Percentiles rank a stretch among this genome's conserved stretches.
phyloP scores from a whole-genome alignment of 73 alveolate genomes.

The Blepharisma japonicum region DNA sequence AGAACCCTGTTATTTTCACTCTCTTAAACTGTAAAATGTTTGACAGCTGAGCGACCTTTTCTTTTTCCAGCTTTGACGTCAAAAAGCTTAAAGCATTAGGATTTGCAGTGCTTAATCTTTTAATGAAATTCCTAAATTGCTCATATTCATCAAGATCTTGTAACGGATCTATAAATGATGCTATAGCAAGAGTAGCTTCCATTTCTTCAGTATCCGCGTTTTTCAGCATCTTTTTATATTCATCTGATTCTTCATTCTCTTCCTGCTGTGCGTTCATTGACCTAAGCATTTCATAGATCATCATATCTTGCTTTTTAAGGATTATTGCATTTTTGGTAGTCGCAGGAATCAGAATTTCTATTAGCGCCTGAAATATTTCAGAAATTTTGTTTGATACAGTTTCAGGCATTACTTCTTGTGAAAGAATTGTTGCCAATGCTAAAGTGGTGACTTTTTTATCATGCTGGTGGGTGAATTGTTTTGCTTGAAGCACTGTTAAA shows the following conservation, averaged over 20 bases:
- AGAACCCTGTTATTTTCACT: not conserved
- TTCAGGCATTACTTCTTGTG: not conserved
- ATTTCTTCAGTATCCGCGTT: conserved; percentile 10
- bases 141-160: conserved; percentile 28
- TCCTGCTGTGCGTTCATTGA: not conserved
- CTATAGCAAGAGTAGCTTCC: conserved; percentile 21
- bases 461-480: not conserved
- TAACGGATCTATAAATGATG: not conserved
- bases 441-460: not conserved
- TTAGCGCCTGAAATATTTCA: not conserved
- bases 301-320: no score
- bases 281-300: not conserved
- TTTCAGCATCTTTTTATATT: not conserved
- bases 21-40: not conserved
- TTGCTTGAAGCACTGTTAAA: not conserved
- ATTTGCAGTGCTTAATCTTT: not conserved
- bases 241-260: not conserved
- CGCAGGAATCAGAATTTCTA: not conserved
- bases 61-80: not conserved
- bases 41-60: not conserved
- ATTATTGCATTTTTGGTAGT: no score
- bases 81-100: not conserved
- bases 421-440: not conserved
- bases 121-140: not conserved
- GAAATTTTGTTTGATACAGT: not conserved